Percentiles rank a stretch among this genome's conserved stretches.
These are phyloP conservation scores for Nannochloris sp. DNA, from an alignment of 139 green algal genomes.

Conservation along the genomic window DNA sequence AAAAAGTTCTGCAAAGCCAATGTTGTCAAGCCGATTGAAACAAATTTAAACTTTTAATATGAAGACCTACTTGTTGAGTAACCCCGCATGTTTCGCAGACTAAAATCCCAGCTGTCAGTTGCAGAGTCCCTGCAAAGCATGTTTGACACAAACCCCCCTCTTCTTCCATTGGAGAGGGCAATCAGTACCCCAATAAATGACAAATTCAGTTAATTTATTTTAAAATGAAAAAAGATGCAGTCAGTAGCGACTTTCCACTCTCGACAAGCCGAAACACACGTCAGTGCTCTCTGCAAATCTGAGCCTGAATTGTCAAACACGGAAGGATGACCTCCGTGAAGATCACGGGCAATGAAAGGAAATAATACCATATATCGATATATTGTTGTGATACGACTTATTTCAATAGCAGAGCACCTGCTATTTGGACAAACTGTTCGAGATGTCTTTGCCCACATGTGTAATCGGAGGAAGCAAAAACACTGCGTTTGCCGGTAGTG, in stretches of 20 bases:
- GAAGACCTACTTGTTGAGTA: constrained; percentile 10
- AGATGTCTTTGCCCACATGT: not conserved
- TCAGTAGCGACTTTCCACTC: too few relatives aligned
- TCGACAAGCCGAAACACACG: too few relatives aligned
- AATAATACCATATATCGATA: too few relatives aligned
- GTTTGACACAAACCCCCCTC: constrained; percentile 9
- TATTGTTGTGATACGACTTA: not conserved
- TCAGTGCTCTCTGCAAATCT: too few relatives aligned
- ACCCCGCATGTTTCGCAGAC: constrained; percentile 29
- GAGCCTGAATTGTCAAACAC: too few relatives aligned
- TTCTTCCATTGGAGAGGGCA: not conserved
- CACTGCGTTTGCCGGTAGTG: not conserved
- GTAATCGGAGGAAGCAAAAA: not conserved
- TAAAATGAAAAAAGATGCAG: too few relatives aligned
- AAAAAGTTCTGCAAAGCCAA: constrained; percentile 1
- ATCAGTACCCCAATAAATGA: too few relatives aligned
- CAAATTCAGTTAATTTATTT: too few relatives aligned
- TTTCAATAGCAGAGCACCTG: not conserved
- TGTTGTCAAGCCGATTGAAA: too few relatives aligned
- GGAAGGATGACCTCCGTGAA: too few relatives aligned
- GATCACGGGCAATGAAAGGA: too few relatives aligned
- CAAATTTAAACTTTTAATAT: not conserved
- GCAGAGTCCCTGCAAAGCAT: constrained; percentile 20
- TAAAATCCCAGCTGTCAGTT: constrained; percentile 26
- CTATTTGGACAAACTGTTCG: not conserved